Evolutionary conservation across 208 protist genomes (phyloP).

Genomic region (Blastocrithidia nonstop): DNA sequence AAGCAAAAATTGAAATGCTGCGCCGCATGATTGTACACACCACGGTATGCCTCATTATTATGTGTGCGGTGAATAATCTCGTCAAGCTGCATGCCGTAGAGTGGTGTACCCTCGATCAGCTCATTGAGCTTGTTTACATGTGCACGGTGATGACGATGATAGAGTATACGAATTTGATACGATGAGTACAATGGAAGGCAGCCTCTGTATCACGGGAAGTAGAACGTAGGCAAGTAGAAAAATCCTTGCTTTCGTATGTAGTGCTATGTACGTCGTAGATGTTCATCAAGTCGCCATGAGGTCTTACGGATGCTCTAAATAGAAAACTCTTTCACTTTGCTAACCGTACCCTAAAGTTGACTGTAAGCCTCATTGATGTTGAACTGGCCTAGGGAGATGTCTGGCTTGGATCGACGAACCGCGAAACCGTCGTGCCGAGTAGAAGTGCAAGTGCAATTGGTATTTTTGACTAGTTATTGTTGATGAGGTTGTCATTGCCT

Average conservation of each 20-base stretch:
- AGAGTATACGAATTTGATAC: constrained; percentile 83
- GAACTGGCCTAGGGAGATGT: constrained; percentile 57
- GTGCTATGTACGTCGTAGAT: constrained; percentile 66
- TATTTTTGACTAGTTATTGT: too few species aligned
- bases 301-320: constrained; percentile 70
- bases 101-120: constrained; percentile 72
- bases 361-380: constrained; percentile 76
- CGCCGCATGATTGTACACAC: constrained; percentile 83
- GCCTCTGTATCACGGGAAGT: constrained; percentile 84
- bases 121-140: constrained; percentile 86
- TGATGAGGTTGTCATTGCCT: too few species aligned
- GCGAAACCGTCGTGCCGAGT: too few species aligned
- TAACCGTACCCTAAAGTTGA: constrained; percentile 71
- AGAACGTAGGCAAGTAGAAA: constrained; percentile 82
- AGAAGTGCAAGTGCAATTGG: too few species aligned
- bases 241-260: constrained; percentile 69
- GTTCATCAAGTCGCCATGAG: constrained; percentile 84
- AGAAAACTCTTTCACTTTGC: constrained; percentile 66
- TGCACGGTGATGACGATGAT: constrained; percentile 75
- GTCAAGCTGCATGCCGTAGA: constrained; percentile 73
- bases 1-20: constrained; percentile 89
- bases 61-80: constrained; percentile 53
- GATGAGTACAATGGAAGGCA: constrained; percentile 77
- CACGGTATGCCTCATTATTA: constrained; percentile 22
- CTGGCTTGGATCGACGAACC: constrained; percentile 74